These are phyloP conservation scores for Globisporangium canariense DNA, from an alignment of 352 stramenopile species.

Conservation along the genomic window DNA sequence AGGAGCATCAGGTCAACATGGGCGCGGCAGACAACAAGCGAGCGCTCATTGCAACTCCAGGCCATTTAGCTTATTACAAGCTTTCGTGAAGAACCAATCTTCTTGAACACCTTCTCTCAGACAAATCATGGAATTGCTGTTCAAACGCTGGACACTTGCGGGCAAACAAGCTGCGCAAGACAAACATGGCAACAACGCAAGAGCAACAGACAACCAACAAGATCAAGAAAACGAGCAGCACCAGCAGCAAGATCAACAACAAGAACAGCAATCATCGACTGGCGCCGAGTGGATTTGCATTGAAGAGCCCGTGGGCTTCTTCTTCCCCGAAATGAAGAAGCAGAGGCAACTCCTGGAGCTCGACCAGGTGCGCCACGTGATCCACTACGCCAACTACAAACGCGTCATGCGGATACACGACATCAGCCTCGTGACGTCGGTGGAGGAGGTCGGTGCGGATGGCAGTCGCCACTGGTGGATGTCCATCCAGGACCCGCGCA, in stretches of 20 bases:
- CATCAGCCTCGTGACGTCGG: slow-evolving; percentile 55
- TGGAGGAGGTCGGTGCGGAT: slow-evolving; percentile 38
- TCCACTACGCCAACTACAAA: slow-evolving; percentile 56
- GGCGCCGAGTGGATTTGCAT: slow-evolving; percentile 57
- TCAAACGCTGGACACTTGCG: slow-evolving; percentile 3
- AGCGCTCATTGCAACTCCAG: too few relatives aligned
- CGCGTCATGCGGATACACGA: slow-evolving; percentile 50
- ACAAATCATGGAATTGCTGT: slow-evolving; percentile 1
- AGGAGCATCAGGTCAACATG: not conserved
- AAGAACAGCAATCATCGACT: slow-evolving; percentile 18
- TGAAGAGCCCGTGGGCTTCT: slow-evolving; percentile 49
- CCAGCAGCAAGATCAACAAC: slow-evolving; percentile 1
- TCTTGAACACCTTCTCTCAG: too few relatives aligned
- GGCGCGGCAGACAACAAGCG: not conserved
- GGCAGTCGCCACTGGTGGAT: slow-evolving; percentile 53
- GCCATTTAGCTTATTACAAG: too few relatives aligned
- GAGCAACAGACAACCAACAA: slow-evolving; percentile 18
- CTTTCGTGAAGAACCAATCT: too few relatives aligned
- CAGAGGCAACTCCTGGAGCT: slow-evolving; percentile 44
- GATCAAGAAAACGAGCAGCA: slow-evolving; percentile 7
- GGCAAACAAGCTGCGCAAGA: not conserved
- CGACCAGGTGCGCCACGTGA: slow-evolving; percentile 53
- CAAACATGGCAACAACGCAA: slow-evolving; percentile 3
- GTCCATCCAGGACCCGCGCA: slow-evolving; percentile 52
- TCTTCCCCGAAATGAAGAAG: slow-evolving; percentile 40